Percentiles rank a stretch among this genome's conserved stretches.
These are phyloP conservation scores for Kernera saxatilis DNA, from an alignment of 345 rosid species.

Conservation along the genomic window DNA sequence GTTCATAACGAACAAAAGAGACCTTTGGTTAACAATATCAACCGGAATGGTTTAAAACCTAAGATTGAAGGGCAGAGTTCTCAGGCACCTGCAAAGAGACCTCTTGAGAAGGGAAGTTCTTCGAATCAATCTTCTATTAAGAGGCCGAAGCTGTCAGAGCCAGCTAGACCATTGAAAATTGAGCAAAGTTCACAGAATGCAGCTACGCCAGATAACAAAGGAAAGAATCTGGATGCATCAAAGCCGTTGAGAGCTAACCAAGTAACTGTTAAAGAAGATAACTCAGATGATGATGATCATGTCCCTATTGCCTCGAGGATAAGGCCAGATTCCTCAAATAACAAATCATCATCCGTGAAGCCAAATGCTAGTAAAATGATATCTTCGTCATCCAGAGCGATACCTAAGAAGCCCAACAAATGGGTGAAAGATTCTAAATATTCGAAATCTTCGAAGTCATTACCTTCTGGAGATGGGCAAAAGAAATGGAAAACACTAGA, in stretches of 20 bases:
- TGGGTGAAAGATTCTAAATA: conserved; percentile 55
- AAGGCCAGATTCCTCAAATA: conserved; percentile 39
- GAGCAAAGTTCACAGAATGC: conserved; percentile 28
- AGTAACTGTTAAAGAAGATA: conserved; percentile 32
- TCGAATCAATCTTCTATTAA: conserved; percentile 51
- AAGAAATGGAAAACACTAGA: conserved; percentile 94
- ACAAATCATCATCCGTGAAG: conserved; percentile 44
- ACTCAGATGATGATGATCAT: conserved; percentile 63
- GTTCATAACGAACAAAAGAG: conserved; percentile 39
- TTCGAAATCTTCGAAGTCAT: conserved; percentile 59
- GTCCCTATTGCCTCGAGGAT: conserved; percentile 74
- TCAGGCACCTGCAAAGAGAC: conserved; percentile 54
- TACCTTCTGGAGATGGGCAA: conserved; percentile 94
- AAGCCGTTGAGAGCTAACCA: conserved; percentile 16
- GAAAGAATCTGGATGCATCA: conserved; percentile 21
- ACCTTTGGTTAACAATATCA: conserved; percentile 38
- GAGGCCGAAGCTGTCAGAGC: conserved; percentile 58
- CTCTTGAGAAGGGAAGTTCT: conserved; percentile 52
- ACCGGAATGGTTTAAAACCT: conserved; percentile 48
- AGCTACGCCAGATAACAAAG: conserved; percentile 27
- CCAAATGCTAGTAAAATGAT: conserved; percentile 41
- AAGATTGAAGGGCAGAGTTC: conserved; percentile 40
- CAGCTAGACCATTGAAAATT: conserved; percentile 17
- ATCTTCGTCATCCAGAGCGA: conserved; percentile 35
- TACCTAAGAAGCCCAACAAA: conserved; percentile 47